Conservation (phyloP, 345 rosid genomes). For the Acer saccharum region DNA sequence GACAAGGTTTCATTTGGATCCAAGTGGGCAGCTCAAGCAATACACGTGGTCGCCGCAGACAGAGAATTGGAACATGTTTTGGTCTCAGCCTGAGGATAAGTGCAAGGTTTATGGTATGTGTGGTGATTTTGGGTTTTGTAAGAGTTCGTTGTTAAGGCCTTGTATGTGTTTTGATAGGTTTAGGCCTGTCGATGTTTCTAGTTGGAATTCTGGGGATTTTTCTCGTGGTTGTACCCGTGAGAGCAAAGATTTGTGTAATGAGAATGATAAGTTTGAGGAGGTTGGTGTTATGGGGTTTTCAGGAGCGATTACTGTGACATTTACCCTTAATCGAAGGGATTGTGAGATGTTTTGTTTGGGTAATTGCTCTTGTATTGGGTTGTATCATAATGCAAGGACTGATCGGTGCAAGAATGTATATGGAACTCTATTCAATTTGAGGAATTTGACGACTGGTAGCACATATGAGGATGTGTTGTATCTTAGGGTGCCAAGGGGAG, state of each 20-base stretch:
- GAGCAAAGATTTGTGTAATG: slow-evolving; percentile 27
- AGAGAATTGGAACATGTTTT: slow-evolving; percentile 51
- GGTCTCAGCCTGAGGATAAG: slow-evolving; percentile 49
- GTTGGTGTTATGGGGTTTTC: slow-evolving; percentile 47
- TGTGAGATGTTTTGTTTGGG: slow-evolving; percentile 57
- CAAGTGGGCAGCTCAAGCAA: slow-evolving; percentile 45
- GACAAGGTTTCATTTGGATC: slow-evolving; percentile 51
- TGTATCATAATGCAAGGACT: slow-evolving; percentile 44
- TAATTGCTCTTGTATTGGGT: slow-evolving; percentile 72
- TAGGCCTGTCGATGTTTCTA: slow-evolving; percentile 33
- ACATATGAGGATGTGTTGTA: slow-evolving; percentile 39
- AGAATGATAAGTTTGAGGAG: slow-evolving; percentile 41
- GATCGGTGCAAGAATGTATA: slow-evolving; percentile 55
- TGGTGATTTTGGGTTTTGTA: slow-evolving; percentile 48
- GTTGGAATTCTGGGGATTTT: slow-evolving; percentile 54
- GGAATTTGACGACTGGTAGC: slow-evolving; percentile 44
- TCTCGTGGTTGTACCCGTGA: slow-evolving; percentile 51
- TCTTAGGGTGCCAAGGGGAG: slow-evolving; percentile 51
- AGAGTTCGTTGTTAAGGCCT: slow-evolving; percentile 24
- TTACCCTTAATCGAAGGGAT: slow-evolving; percentile 40
- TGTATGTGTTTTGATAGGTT: slow-evolving; percentile 54
- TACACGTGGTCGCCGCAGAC: slow-evolving; percentile 50
- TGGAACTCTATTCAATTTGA: slow-evolving; percentile 57
- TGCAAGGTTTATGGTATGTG: slow-evolving; percentile 52
- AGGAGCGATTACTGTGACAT: slow-evolving; percentile 34